phyloP scores from a whole-genome alignment of 1,284 basidiomycete genomes.

The Tremellales sp. region DNA sequence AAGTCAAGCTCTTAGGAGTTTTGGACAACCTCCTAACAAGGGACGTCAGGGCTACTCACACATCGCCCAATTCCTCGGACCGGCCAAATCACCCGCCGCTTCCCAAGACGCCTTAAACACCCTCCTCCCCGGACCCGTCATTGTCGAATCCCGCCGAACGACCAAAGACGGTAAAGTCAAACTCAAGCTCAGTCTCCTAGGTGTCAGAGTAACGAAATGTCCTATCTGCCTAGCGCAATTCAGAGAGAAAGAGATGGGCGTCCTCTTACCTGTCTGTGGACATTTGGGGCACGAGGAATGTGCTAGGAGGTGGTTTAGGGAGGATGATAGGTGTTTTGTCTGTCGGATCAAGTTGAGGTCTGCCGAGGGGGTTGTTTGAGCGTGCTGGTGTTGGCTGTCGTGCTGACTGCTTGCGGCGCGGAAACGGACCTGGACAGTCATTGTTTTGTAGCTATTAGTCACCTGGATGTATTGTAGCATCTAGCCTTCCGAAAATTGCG shows the following conservation, averaged over 20 bases:
- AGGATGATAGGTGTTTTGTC: conserved; percentile 44
- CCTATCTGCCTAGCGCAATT: conserved; percentile 75
- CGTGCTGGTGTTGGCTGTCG: no score
- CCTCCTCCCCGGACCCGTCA: conserved; percentile 60
- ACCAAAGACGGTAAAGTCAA: conserved; percentile 69
- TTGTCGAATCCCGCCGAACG: conserved; percentile 62
- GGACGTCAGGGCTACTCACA: conserved; percentile 56
- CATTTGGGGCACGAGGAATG: conserved; percentile 54
- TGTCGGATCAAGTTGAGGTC: conserved; percentile 33
- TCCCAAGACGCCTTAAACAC: conserved; percentile 38
- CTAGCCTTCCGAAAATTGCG: no score
- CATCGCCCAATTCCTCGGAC: conserved; percentile 62
- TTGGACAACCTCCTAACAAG: neutral
- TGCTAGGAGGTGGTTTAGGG: conserved; percentile 43
- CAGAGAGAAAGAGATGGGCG: conserved; percentile 57
- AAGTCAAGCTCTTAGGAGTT: conserved; percentile 22
- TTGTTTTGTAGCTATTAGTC: no score
- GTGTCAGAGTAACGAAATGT: conserved; percentile 69
- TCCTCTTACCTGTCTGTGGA: conserved; percentile 61
- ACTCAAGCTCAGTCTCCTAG: conserved; percentile 69
- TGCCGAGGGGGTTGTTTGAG: conserved; percentile 5
- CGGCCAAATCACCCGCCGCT: conserved; percentile 49
- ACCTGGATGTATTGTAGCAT: no score
- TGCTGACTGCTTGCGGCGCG: no score
- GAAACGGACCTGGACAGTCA: no score